A percentile compares a stretch with the other conserved stretches of the same genome.
Evolutionary conservation across 768 basidiomycete species (phyloP).

Genomic region (Lactarius tabidus): DNA sequence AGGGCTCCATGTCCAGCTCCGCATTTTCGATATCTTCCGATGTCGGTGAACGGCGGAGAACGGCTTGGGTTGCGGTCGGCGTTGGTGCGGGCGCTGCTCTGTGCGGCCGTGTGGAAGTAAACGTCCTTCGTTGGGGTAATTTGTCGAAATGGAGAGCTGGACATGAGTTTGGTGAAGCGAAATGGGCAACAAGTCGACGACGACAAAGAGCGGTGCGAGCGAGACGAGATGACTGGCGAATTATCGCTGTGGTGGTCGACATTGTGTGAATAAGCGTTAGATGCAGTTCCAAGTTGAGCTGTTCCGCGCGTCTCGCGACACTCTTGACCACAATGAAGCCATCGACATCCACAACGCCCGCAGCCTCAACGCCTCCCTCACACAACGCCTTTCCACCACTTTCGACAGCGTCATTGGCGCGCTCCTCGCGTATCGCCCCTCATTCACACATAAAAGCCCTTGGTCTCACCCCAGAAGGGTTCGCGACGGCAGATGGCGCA

Average conservation of each 20-base stretch:
- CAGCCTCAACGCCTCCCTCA: slow-evolving; percentile 34
- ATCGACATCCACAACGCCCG: slow-evolving; percentile 21
- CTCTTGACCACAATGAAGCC: slow-evolving; percentile 22
- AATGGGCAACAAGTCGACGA: background rate
- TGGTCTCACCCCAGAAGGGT: slow-evolving; percentile 81
- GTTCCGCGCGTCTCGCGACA: background rate
- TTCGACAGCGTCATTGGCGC: slow-evolving; percentile 52
- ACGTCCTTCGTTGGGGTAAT: background rate
- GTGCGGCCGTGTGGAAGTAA: slow-evolving; percentile 10
- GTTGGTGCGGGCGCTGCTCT: slow-evolving; percentile 8
- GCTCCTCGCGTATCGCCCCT: slow-evolving; percentile 78
- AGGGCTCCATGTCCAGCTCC: slow-evolving; percentile 59
- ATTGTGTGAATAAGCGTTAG: background rate
- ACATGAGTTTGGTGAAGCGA: background rate
- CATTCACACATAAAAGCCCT: slow-evolving; percentile 98
- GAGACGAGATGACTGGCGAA: background rate
- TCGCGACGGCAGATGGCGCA: slow-evolving; percentile 63
- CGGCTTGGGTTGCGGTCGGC: slow-evolving; percentile 27
- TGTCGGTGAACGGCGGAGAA: slow-evolving; percentile 36
- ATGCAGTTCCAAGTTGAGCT: background rate
- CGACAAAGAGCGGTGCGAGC: background rate
- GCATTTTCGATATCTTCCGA: slow-evolving; percentile 50
- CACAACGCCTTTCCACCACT: slow-evolving; percentile 75
- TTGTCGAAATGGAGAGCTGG: background rate
- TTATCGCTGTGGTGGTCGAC: background rate